These are phyloP conservation scores for Aspergillus sp. DNA, from an alignment of 2,329 filamentous ascomycete species.

Conservation along the genomic window DNA sequence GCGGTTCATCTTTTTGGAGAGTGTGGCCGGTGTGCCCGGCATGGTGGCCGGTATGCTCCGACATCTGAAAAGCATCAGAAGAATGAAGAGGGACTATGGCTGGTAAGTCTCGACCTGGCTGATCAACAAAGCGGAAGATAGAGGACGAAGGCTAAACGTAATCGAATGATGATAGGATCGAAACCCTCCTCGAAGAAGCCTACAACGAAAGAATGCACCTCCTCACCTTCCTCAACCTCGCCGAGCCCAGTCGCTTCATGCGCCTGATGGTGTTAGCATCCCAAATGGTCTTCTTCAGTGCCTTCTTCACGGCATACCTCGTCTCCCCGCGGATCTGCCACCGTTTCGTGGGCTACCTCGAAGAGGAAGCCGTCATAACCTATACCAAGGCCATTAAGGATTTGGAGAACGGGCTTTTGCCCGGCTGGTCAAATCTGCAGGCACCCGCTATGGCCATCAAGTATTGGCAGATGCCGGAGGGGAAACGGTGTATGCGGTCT, in stretches of 20 bases:
- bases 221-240: constrained; percentile 89
- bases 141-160: background rate
- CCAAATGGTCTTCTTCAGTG: constrained; percentile 96
- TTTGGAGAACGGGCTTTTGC: constrained; percentile 78
- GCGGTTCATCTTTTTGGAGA: constrained; percentile 90
- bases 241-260: constrained; percentile 84
- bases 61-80: constrained; percentile 78
- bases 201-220: constrained; percentile 95
- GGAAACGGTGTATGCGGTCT: constrained; percentile 76
- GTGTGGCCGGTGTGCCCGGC: constrained; percentile 88
- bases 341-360: constrained; percentile 93
- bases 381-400: constrained; percentile 88
- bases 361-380: constrained; percentile 94
- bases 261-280: constrained; percentile 85
- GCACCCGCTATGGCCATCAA: constrained; percentile 86
- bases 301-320: constrained; percentile 84
- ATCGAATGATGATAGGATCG: constrained; percentile 61
- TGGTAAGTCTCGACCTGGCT: constrained; percentile 50
- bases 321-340: constrained; percentile 84
- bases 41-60: constrained; percentile 96
- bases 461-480: constrained; percentile 95
- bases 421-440: constrained; percentile 72
- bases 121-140: background rate
- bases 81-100: constrained; percentile 89
- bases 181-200: constrained; percentile 82